Base-by-base conservation (phyloP, 805 yeast genomes). In the Tanozyma kutaoensis region DNA sequence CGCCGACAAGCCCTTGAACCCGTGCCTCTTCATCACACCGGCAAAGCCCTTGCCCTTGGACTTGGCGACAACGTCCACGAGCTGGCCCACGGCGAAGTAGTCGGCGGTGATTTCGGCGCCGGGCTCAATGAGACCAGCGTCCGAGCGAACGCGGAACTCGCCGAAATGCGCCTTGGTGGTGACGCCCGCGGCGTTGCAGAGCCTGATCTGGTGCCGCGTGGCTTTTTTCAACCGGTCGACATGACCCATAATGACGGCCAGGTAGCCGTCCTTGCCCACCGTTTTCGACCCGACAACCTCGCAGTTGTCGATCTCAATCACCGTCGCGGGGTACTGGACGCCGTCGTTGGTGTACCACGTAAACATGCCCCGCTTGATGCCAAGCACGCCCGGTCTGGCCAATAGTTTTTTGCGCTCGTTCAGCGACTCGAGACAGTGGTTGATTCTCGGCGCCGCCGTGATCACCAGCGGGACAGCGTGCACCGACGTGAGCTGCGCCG, bases 11-110 rank as follows among this genome's bases (percentile, higher is more conserved):
- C 98, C 98, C 24, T 59, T 61, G 58, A 88, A 91, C 9, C 82
- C 80, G 63, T 78, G 79, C 56, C 95, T 75, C 52, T 88, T 88
- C 95, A 91, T 91, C 14, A 88, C 97, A 72, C 98, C 98, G 14
- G 86, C 82, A 50, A 84, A 84, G 8, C 98, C 98, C 55, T 91
- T 91, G 55, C 98, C 98, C 50, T 84, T 88, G 28, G 86, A 64
- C 12, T 66, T 64, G 11, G 86, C 78, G 47, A 72, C 67, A 28
- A 84, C 58, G 48, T 91, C 98, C 15, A 91, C 86, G 33, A 58
- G 68, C 51, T 84, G 91, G 17, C 96, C 97, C 12, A 58, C 62
- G 31, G 72, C 67, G 50, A 88, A 88, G 52, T 77, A 86, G 45
- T 82, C 85, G 2, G 95, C 95, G 29, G 59, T 69, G 30, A 91